Evolutionary conservation across 2,329 filamentous ascomycete species (phyloP), one percentile per base, ranked within the genome.

Genomic region (Xylaria sp.): DNA sequence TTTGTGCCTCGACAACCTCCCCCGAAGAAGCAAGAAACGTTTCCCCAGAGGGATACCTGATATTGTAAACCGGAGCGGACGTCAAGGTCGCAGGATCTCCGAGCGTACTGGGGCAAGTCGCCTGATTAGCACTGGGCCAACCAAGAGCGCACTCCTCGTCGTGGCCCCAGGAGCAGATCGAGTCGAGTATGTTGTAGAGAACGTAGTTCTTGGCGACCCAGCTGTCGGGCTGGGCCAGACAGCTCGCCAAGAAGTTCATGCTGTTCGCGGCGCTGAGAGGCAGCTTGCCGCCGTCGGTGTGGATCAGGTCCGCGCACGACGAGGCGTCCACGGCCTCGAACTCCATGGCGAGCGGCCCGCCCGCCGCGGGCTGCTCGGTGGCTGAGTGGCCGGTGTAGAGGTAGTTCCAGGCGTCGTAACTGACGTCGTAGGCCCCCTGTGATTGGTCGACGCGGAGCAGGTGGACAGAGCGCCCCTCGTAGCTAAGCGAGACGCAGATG

Each of bases 391-490:
- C 82, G 29, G 75, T 80, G 62, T 70, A 69, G 39, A 86, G 79
- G 63, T 80, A 79, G 74, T 83, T 84, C 80, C 81, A 86, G 45
- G 82, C 82, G 59, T 85, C 82, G 72, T 84, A 85, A 56, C 74
- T 78, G 69, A 86, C 77, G 68, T 86, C 83, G 66, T 81, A 69
- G 48, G 81, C 82, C 52, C 81, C 81, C 37, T 73, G 74, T 1
- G 81, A 84, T 54, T 74, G 70, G 71, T 85, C 83, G 54, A 85
- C 73, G 65, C 78, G 77, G 56, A 86, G 77, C 49, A 91, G 80
- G 62, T 83, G 76, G 52, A 87, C 68, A 38, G 70, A 74, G 55
- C 80, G 78, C 51, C 70, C 78, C 24, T 65, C 71, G 66, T 79
- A 71, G 52, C 72, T 75, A 56, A 85, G 71, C 68, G 78, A 77